Conservation (phyloP, 148 eudicot species). For the Gaultheria prostrata region DNA sequence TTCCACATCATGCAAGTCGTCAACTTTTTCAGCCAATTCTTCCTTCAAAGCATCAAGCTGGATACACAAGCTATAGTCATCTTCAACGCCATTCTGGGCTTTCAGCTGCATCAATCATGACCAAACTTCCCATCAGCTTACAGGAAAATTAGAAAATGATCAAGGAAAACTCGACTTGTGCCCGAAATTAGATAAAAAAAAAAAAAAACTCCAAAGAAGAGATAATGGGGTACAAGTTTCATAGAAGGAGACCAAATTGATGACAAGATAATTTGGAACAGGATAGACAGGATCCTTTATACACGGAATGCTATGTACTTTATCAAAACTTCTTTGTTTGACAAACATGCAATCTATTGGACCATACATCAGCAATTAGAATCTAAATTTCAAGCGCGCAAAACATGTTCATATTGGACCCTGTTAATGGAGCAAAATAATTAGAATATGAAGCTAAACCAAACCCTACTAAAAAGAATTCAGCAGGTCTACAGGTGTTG, state of each 20-base stretch:
- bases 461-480: neutral
- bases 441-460: neutral
- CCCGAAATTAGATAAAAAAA: neutral
- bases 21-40: conserved; percentile 31
- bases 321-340: neutral
- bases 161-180: neutral
- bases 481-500: neutral
- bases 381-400: neutral
- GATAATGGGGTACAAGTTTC: neutral
- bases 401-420: neutral
- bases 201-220: neutral
- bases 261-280: neutral
- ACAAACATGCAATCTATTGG: neutral
- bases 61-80: conserved; percentile 22
- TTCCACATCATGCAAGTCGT: conserved; percentile 37
- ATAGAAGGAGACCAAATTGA: neutral
- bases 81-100: conserved; percentile 13
- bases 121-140: conserved; percentile 9
- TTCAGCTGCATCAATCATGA: conserved; percentile 24
- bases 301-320: neutral
- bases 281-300: neutral
- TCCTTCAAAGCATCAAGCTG: conserved; percentile 28
- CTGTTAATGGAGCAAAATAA: neutral
- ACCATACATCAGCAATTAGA: neutral
- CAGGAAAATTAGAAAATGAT: neutral